Base-by-base conservation (phyloP, 1,139 yeast genomes). In the Protomyces inundatus region DNA sequence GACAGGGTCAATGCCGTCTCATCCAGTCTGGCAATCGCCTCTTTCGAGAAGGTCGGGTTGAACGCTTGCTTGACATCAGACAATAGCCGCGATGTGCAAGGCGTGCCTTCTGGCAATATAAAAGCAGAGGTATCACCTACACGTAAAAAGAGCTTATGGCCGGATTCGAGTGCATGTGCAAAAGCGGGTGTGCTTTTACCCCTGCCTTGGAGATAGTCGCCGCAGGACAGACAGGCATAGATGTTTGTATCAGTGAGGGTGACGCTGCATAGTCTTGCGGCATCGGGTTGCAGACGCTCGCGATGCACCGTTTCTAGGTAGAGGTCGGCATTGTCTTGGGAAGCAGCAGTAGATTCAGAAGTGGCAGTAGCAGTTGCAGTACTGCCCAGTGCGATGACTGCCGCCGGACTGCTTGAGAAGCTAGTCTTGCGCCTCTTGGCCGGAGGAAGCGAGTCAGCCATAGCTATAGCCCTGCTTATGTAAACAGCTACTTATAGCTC, bases 201-300 rank as follows among this genome's bases (percentile, higher is more conserved):
- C 34, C 90, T 77, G 0, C 96, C 70, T 69, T 84, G 87, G 64
- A 83, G 81, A 74, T 83, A 88, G 70, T 82, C 84, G 51, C 95
- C 95, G 74, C 96, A 88, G 0, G 80, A 81, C 42, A 88, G 74
- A 70, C 96, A 88, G 50, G 89, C 84, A 71, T 87, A 86, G 0
- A 88, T 81, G 69, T 87, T 86, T 40, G 80, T 75, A 53, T 79
- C 80, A 0, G 88, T 79, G 16, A 88, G 75, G 0, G 90, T 81
- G 0, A 86, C 82, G 65, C 83, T 80, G 73, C 96, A 88, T 1
- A 83, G 73, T 70, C 83, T 84, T 54, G 85, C 90, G 64, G 81
- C 80, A 72, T 88, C 95, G 72, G 88, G 88, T 71, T 88, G 90
- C 6, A 88, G 76, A 6, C 77, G 73, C 36, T 77, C 75, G 39